Base-by-base conservation (phyloP, 306 rosid species). In the Castanea sativa region DNA sequence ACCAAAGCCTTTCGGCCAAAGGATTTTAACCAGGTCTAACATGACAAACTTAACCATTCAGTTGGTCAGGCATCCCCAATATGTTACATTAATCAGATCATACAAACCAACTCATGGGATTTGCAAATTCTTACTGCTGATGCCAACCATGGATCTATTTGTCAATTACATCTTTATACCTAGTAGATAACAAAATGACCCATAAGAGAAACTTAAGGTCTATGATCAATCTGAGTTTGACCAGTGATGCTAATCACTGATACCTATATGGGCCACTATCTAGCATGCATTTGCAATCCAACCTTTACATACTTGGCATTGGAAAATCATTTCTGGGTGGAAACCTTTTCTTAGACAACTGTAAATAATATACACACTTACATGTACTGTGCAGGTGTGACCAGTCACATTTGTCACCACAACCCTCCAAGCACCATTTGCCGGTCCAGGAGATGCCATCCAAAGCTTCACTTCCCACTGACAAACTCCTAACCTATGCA, bases 391-490 rank as follows among this genome's bases (percentile, higher is more conserved):
- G 90, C 96, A 91, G 76, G 99, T 95, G 79, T 93, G 97, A 79
- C 99, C 99, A 14, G 99, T 92, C 83, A 86, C 99, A 79, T 95
- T 95, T 78, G 95, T 93, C 67, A 95, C 99, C 59, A 91, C 86
- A 75, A 93, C 88, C 88, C 99, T 92, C 99, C 99, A 95, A 78
- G 96, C 89, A 83, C 93, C 94, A 83, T 92, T 90, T 45, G 89
- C 97, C 81, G 75, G 91, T 67, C 96, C 96, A 83, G 85, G 78
- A 49, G 94, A 89, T 76, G 90, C 78, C 67, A 95, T 82, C 97
- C 96, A 93, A 75, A 95, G 91, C 89, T 95, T 95, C 85, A 93
- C 92, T 93, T 95, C 99, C 99, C 98, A 95, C 73, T 87, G 96
- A 82, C 89, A 88, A 65, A 95, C 97, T 23, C 97, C 97, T 83